Percentiles rank a stretch among this genome's conserved stretches.
Conservation (phyloP, 108 stramenopile genomes). For the Skeletonema tropicum region DNA sequence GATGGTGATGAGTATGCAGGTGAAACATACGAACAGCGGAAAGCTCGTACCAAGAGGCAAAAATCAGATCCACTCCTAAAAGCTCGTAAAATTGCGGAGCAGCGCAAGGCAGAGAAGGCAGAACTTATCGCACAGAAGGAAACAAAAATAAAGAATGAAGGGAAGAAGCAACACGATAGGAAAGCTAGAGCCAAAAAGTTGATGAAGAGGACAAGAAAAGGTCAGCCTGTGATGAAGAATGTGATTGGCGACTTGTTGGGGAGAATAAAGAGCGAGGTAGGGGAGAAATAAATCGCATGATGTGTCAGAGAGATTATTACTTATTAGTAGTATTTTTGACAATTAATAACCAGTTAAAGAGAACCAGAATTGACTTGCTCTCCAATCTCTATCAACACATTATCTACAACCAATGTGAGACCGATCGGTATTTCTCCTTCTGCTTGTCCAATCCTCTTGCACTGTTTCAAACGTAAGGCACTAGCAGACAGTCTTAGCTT, state of each 20-base stretch:
- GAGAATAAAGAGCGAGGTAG: slow-evolving; percentile 56
- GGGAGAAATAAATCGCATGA: neutral
- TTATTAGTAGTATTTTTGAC: neutral
- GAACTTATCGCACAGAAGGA: slow-evolving; percentile 31
- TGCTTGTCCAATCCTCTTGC: slow-evolving; percentile 6
- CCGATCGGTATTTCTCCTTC: slow-evolving; percentile 36
- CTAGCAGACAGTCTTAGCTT: slow-evolving; percentile 54
- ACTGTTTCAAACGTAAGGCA: slow-evolving; percentile 46
- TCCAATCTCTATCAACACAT: slow-evolving; percentile 50
- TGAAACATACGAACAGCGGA: neutral
- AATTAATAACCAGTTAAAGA: no score
- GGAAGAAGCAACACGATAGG: slow-evolving; percentile 48
- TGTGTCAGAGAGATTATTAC: neutral
- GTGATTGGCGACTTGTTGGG: slow-evolving; percentile 70
- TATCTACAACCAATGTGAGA: slow-evolving; percentile 41
- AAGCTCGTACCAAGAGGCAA: slow-evolving; percentile 33
- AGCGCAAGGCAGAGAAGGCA: slow-evolving; percentile 27
- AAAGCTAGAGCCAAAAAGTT: slow-evolving; percentile 56
- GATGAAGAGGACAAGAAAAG: slow-evolving; percentile 59
- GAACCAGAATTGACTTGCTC: slow-evolving; percentile 11
- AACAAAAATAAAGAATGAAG: slow-evolving; percentile 43
- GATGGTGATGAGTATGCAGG: neutral
- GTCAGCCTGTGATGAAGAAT: slow-evolving; percentile 86
- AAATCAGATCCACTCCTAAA: slow-evolving; percentile 54
- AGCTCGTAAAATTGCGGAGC: slow-evolving; percentile 50